These are phyloP conservation scores for Byssoonygena ceratinophila DNA, from an alignment of 2,329 filamentous ascomycete species.

Conservation along the genomic window DNA sequence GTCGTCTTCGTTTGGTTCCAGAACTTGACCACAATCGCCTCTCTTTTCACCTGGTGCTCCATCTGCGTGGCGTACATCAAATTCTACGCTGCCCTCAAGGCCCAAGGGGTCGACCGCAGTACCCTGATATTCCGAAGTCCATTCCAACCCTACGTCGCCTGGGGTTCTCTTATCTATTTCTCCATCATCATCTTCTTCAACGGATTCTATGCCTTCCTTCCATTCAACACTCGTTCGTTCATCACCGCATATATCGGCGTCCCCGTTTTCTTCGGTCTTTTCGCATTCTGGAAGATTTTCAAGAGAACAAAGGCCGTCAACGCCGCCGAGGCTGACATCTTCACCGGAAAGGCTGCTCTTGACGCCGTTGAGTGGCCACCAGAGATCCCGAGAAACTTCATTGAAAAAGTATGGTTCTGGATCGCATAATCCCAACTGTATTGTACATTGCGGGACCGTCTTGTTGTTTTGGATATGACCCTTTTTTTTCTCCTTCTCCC, in stretches of 20 bases:
- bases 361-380: constrained; percentile 21
- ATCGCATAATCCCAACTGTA: constrained; percentile 12
- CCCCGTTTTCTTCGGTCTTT: constrained; percentile 33
- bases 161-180: constrained; percentile 48
- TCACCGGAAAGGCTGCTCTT: constrained; percentile 22
- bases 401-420: constrained; percentile 20
- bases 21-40: constrained; percentile 35
- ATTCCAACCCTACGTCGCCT: constrained; percentile 50
- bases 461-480: neutral
- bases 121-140: constrained; percentile 35
- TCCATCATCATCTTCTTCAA: constrained; percentile 58
- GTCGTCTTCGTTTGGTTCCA: constrained; percentile 40
- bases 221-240: constrained; percentile 36
- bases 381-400: constrained; percentile 16
- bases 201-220: constrained; percentile 37
- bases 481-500: neutral
- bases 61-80: constrained; percentile 40
- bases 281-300: constrained; percentile 23
- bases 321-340: constrained; percentile 20
- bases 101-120: constrained; percentile 29
- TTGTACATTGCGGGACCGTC: neutral
- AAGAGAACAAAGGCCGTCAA: constrained; percentile 19
- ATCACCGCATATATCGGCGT: constrained; percentile 40
- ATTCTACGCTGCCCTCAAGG: constrained; percentile 35
- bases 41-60: constrained; percentile 39